phyloP scores from a whole-genome alignment of 176 grass and related monocot genomes.

The Aegilops sharonensis region DNA sequence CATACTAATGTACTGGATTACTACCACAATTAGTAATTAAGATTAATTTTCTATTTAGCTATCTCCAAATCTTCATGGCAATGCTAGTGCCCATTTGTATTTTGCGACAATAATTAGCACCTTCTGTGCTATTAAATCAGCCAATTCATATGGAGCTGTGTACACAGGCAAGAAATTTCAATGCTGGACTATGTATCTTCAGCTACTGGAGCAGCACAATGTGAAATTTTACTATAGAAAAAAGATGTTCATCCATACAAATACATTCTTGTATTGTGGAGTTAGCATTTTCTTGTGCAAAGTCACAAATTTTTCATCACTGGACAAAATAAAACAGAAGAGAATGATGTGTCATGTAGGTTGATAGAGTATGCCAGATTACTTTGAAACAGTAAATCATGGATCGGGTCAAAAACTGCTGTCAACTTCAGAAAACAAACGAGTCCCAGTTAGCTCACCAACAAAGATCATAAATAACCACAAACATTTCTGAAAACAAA shows the following conservation, averaged over 20 bases:
- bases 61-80: constrained; percentile 2
- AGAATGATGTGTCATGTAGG: background rate
- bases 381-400: background rate
- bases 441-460: background rate
- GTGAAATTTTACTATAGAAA: background rate
- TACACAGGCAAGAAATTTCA: background rate
- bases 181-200: background rate
- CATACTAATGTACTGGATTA: background rate
- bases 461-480: constrained; percentile 14
- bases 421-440: background rate
- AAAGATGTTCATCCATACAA: background rate
- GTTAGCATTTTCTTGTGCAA: background rate
- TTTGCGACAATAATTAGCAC: background rate
- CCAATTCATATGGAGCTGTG: background rate
- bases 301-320: background rate
- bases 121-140: constrained; percentile 1
- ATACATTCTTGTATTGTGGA: background rate
- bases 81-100: background rate
- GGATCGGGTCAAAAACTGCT: background rate
- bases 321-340: constrained; percentile 3
- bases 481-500: constrained; percentile 9
- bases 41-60: background rate
- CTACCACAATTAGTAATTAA: background rate
- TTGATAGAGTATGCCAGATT: constrained; percentile 6
- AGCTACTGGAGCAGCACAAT: background rate